These are phyloP conservation scores for Spergularia marina DNA, from an alignment of 148 eudicot genomes.

Conservation along the genomic window DNA sequence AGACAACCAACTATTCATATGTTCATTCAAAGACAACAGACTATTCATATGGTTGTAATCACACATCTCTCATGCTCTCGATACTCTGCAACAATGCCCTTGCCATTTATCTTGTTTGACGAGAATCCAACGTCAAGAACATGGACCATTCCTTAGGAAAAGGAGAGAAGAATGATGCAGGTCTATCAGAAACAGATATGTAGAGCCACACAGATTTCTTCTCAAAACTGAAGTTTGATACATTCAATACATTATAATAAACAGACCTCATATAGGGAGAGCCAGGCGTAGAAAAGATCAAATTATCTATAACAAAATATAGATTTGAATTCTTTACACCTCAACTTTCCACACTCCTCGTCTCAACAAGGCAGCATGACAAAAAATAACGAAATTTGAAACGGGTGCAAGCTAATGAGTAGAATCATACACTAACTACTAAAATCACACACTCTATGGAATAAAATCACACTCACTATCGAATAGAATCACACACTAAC, in stretches of 20 bases:
- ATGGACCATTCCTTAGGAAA: conserved; percentile 16
- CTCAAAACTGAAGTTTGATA: conserved; percentile 18
- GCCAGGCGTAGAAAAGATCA: conserved; percentile 27
- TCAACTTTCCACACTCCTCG: neutral
- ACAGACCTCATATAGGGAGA: neutral
- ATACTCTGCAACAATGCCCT: conserved; percentile 9
- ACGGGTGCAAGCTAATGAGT: neutral
- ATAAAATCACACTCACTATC: no score
- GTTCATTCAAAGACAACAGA: no score
- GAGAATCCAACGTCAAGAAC: conserved; percentile 4
- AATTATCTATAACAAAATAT: neutral
- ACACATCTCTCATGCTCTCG: conserved; percentile 21
- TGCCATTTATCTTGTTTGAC: conserved; percentile 18
- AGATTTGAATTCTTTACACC: neutral
- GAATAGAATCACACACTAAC: no score
- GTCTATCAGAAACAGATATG: conserved; percentile 13
- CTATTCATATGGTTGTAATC: no score
- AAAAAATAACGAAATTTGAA: neutral
- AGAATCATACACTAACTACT: no score
- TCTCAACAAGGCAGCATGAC: neutral
- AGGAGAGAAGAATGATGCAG: conserved; percentile 16
- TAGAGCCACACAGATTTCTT: conserved; percentile 12
- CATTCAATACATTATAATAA: conserved; percentile 20
- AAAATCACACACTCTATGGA: no score
- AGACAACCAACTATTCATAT: no score